phyloP scores from a whole-genome alignment of 2,329 filamentous ascomycete species.

The Paraphaeosphaeria minitans region DNA sequence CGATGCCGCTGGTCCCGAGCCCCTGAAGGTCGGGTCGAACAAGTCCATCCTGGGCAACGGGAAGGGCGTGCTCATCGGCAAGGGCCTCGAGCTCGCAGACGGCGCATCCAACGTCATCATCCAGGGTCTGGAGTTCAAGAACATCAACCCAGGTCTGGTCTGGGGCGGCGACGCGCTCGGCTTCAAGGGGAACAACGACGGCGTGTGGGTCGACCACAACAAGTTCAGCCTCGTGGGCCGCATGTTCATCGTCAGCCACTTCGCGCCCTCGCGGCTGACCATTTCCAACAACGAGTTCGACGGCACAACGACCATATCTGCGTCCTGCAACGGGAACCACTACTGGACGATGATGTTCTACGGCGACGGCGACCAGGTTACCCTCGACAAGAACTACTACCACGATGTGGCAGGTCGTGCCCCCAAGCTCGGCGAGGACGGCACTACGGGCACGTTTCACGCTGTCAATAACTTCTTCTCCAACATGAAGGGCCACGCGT shows the following conservation, averaged over 20 bases:
- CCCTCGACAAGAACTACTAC: constrained; percentile 22
- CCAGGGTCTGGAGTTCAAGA: constrained; percentile 48
- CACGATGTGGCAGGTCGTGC: constrained; percentile 19
- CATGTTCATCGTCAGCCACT: constrained; percentile 50
- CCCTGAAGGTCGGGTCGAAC: constrained; percentile 47
- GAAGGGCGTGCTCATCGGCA: constrained; percentile 50
- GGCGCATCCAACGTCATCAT: constrained; percentile 46
- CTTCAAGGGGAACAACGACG: constrained; percentile 39
- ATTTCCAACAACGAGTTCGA: constrained; percentile 67
- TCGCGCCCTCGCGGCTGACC: constrained; percentile 53
- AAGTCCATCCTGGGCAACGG: constrained; percentile 52
- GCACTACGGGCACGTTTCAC: constrained; percentile 13
- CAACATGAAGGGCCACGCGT: constrained; percentile 19
- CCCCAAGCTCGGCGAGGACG: constrained; percentile 14
- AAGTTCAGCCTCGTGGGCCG: constrained; percentile 54
- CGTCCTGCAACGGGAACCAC: constrained; percentile 63
- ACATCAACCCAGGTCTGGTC: constrained; percentile 46
- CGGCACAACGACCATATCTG: constrained; percentile 59
- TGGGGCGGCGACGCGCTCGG: constrained; percentile 49
- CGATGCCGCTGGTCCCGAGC: constrained; percentile 37
- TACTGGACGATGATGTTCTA: constrained; percentile 54
- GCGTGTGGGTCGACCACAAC: constrained; percentile 47
- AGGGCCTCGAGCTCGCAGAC: constrained; percentile 45
- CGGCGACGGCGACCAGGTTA: constrained; percentile 20
- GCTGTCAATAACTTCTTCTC: constrained; percentile 21